Evolutionary conservation across 2,329 filamentous ascomycete genomes (phyloP).

Genomic region (Talaromyces piceae): DNA sequence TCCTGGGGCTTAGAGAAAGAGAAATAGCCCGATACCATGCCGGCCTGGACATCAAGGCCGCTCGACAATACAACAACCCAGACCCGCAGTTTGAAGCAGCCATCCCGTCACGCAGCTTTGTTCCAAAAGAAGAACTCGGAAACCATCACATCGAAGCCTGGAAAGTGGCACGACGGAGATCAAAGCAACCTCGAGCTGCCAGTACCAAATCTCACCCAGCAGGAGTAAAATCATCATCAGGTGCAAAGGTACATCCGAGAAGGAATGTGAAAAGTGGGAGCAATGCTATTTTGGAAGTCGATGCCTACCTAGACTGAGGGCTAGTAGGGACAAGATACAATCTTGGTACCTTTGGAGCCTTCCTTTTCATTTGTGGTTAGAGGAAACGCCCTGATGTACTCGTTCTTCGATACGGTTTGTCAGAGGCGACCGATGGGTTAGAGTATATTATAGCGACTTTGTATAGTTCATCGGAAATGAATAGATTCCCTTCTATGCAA

Average conservation of each 20-base stretch:
- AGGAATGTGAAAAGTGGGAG: neutral
- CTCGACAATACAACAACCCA: constrained; percentile 8
- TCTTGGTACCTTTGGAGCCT: neutral
- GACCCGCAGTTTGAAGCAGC: constrained; percentile 15
- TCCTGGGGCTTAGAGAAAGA: constrained; percentile 7
- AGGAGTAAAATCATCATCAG: neutral
- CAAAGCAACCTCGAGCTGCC: constrained; percentile 1
- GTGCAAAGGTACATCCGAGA: neutral
- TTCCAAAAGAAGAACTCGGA: constrained; percentile 12
- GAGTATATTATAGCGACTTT: neutral
- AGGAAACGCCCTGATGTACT: neutral
- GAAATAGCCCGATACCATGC: constrained; percentile 13
- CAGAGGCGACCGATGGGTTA: neutral
- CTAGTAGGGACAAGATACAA: neutral
- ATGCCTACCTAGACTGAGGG: neutral
- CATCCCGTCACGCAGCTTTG: constrained; percentile 10
- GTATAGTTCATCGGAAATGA: neutral
- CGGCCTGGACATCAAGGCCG: constrained; percentile 13
- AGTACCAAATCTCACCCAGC: neutral
- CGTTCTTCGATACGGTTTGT: neutral
- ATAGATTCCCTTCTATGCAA: neutral
- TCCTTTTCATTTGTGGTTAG: neutral
- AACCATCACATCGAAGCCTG: constrained; percentile 12
- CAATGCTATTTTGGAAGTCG: neutral
- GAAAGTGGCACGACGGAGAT: constrained; percentile 6